Base-by-base conservation (phyloP, 164 flowering plant species). In the Annona cherimola region DNA sequence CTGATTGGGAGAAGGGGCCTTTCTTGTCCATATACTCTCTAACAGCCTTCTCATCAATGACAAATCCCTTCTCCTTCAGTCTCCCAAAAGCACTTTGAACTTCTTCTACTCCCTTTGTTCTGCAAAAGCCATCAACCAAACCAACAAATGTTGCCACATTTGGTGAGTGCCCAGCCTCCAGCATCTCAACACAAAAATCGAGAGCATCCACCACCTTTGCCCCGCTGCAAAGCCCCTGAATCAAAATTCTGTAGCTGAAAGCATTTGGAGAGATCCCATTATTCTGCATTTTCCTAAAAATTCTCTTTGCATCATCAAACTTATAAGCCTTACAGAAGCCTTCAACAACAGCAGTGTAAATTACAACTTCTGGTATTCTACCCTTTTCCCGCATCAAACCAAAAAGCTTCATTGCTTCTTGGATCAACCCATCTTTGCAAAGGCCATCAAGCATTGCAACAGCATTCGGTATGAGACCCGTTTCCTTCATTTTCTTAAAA, bases 371-470 rank as follows among this genome's bases (percentile, higher is more conserved):
- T 0, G 98, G 99, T 60, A 88, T 81, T 0, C 88, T 84, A 55
- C 92, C 92, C 75, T 84, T 86, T 73, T 91, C 93, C 0, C 98
- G 90, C 94, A 96, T 96, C 67, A 82, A 71, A 5, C 87, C 88
- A 60, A 96, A 96, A 12, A 96, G 91, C 79, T 92, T 90, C 98
- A 96, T 87, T 1, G 99, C 97, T 69, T 93, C 98, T 39, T 88
- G 90, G 35, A 96, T 81, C 62, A 93, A 80, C 19, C 99, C 97
- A 70, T 92, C 98, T 71, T 92, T 91, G 76, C 99, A 96, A 61
- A 93, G 90, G 6, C 98, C 98, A 71, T 96, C 97, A 19, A 96
- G 97, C 99, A 96, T 96, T 16, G 98, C 92, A 20, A 96, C 99
- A 0, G 99, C 97, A 79, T 87, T 96, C 0, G 99, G 97, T 39